Conservation (phyloP, 2,329 filamentous ascomycete genomes). For the Acrodontium crateriforme region DNA sequence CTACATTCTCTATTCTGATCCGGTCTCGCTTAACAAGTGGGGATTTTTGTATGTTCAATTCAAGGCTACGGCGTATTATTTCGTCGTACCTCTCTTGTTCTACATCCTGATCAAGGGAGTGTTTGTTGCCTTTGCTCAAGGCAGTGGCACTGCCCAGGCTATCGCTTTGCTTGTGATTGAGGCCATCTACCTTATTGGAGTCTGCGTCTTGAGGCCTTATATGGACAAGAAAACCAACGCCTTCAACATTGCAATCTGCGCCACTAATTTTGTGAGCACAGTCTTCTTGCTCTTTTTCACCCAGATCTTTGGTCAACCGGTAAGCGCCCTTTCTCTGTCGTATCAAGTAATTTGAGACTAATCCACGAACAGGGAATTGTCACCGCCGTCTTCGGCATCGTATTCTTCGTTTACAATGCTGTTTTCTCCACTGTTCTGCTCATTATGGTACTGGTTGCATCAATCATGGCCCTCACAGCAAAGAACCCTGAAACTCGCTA, state of each 20-base stretch:
- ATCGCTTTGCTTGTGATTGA: constrained; percentile 75
- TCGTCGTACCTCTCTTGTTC: constrained; percentile 63
- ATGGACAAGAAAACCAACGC: constrained; percentile 98
- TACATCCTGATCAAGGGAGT: constrained; percentile 81
- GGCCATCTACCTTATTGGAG: constrained; percentile 58
- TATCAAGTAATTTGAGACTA: constrained; percentile 1
- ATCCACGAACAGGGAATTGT: constrained; percentile 46
- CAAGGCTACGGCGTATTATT: constrained; percentile 90
- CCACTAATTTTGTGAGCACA: constrained; percentile 79
- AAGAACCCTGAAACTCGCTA: constrained; percentile 94
- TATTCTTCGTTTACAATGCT: constrained; percentile 80
- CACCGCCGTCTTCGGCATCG: constrained; percentile 73
- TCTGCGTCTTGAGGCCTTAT: constrained; percentile 76
- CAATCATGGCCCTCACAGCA: constrained; percentile 65
- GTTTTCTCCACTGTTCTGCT: constrained; percentile 70
- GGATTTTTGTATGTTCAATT: constrained; percentile 96
- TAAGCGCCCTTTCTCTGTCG: constrained; percentile 25
- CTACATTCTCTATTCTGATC: constrained; percentile 93
- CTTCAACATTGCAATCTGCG: constrained; percentile 87
- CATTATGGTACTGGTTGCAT: constrained; percentile 66
- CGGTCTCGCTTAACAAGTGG: constrained; percentile 92
- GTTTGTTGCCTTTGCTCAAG: constrained; percentile 73
- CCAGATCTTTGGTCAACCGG: constrained; percentile 69
- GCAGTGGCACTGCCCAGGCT: constrained; percentile 57
- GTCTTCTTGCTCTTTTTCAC: constrained; percentile 86